Evolutionary conservation across 352 stramenopile species (phyloP).

Genomic region (Globisporangium yorkense): DNA sequence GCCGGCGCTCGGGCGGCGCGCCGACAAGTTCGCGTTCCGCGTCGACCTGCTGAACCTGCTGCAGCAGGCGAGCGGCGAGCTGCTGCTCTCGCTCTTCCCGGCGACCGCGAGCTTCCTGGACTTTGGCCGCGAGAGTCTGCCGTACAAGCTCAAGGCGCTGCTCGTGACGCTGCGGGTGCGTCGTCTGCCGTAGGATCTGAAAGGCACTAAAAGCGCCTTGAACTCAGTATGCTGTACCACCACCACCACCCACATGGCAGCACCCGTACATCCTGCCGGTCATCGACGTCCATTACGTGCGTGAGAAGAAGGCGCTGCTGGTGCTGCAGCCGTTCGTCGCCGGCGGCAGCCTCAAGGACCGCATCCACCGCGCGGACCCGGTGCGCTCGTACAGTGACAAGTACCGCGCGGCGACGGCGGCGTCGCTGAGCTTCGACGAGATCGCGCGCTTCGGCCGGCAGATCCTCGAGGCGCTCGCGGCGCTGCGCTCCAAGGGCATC

Average conservation of each 20-base stretch:
- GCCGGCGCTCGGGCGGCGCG: slow-evolving; percentile 42
- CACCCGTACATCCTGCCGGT: slow-evolving; percentile 69
- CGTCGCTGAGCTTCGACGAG: slow-evolving; percentile 32
- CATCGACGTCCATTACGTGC: slow-evolving; percentile 60
- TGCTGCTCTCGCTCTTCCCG: slow-evolving; percentile 60
- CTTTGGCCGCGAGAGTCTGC: slow-evolving; percentile 43
- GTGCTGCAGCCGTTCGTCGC: slow-evolving; percentile 59
- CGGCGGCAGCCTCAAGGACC: slow-evolving; percentile 57
- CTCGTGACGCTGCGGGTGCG: slow-evolving; percentile 67
- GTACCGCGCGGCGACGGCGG: slow-evolving; percentile 34
- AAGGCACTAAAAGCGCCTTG: too few species aligned
- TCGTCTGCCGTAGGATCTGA: background rate
- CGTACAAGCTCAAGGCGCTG: slow-evolving; percentile 72
- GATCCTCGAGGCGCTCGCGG: slow-evolving; percentile 50
- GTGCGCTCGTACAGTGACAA: slow-evolving; percentile 43
- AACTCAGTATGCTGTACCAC: background rate
- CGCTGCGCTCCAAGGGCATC: slow-evolving; percentile 50
- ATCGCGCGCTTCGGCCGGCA: slow-evolving; percentile 57
- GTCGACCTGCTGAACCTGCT: slow-evolving; percentile 68
- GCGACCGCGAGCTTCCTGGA: slow-evolving; percentile 50
- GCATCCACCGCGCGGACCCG: slow-evolving; percentile 40
- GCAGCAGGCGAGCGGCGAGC: slow-evolving; percentile 40
- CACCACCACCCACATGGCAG: slow-evolving; percentile 11
- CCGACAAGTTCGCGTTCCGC: slow-evolving; percentile 64
- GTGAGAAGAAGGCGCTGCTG: slow-evolving; percentile 57